These are phyloP conservation scores for Trametes cubensis DNA, from an alignment of 768 basidiomycete species.

Conservation along the genomic window DNA sequence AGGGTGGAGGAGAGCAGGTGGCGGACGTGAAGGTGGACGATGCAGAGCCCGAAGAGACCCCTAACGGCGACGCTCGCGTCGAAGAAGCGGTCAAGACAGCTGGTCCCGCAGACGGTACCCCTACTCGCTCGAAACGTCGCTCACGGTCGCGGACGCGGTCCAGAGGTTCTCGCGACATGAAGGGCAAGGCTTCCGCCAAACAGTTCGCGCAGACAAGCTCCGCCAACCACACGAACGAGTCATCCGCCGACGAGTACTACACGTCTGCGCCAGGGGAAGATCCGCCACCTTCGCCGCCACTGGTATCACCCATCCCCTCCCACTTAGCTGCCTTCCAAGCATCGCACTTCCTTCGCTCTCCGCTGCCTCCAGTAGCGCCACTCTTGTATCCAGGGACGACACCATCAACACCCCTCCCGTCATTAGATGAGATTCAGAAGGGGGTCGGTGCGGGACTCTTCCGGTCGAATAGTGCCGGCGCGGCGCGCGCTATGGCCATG, in stretches of 20 bases:
- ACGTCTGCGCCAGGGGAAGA: slow-evolving; percentile 35
- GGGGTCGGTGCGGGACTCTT: slow-evolving; percentile 56
- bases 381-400: slow-evolving; percentile 67
- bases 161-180: slow-evolving; percentile 71
- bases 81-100: slow-evolving; percentile 35
- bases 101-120: slow-evolving; percentile 39
- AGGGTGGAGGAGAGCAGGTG: slow-evolving; percentile 9
- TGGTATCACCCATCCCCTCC: slow-evolving; percentile 59
- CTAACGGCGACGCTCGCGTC: slow-evolving; percentile 15
- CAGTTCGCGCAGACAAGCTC: slow-evolving; percentile 49
- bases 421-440: slow-evolving; percentile 76
- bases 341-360: slow-evolving; percentile 47
- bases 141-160: slow-evolving; percentile 68
- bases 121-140: slow-evolving; percentile 63
- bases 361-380: slow-evolving; percentile 51
- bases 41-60: slow-evolving; percentile 15
- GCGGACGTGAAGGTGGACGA: slow-evolving; percentile 14
- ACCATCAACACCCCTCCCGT: slow-evolving; percentile 70
- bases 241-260: slow-evolving; percentile 60
- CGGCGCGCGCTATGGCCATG: slow-evolving; percentile 80
- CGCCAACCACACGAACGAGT: slow-evolving; percentile 55
- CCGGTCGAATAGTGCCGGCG: slow-evolving; percentile 81
- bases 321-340: slow-evolving; percentile 47
- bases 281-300: slow-evolving; percentile 44
- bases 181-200: slow-evolving; percentile 55